phyloP scores from a whole-genome alignment of 352 stramenopile species.

The Globisporangium acanthophoron region DNA sequence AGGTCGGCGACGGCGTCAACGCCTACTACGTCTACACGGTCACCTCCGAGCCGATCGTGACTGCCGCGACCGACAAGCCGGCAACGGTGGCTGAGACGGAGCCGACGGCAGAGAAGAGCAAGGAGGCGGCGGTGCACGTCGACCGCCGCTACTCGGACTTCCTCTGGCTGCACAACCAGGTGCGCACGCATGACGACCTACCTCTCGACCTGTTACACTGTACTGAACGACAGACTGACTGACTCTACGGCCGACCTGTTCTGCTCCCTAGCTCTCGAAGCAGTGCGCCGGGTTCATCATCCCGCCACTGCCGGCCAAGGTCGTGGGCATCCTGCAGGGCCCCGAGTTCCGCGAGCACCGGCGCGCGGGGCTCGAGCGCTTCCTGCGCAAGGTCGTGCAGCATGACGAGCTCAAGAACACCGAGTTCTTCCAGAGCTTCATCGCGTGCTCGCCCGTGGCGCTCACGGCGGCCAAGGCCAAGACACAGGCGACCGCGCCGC shows the following conservation, averaged over 20 bases:
- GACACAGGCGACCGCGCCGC: constrained; percentile 13
- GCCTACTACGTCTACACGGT: constrained; percentile 80
- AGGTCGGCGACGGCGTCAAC: constrained; percentile 82
- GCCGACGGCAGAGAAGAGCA: not conserved
- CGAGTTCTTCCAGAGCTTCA: constrained; percentile 63
- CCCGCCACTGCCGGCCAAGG: constrained; percentile 70
- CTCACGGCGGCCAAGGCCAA: constrained; percentile 65
- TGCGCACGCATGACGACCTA: not conserved
- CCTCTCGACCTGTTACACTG: not conserved
- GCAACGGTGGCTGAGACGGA: not conserved
- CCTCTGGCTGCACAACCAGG: constrained; percentile 73
- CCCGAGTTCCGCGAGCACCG: constrained; percentile 77
- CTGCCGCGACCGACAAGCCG: not conserved
- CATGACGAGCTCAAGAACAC: constrained; percentile 74
- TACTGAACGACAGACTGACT: not conserved
- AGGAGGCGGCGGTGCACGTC: constrained; percentile 24
- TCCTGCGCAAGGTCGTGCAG: constrained; percentile 68
- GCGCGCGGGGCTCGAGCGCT: constrained; percentile 68
- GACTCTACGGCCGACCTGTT: not conserved
- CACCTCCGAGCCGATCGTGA: constrained; percentile 38
- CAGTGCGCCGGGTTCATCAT: constrained; percentile 83
- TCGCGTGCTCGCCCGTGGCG: constrained; percentile 71
- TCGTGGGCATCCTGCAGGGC: constrained; percentile 71
- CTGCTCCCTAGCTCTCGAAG: constrained; percentile 27
- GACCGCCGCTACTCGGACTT: constrained; percentile 85